These are phyloP conservation scores for Jackrogersella multiformis DNA, from an alignment of 495 filamentous ascomycete species.

Conservation along the genomic window DNA sequence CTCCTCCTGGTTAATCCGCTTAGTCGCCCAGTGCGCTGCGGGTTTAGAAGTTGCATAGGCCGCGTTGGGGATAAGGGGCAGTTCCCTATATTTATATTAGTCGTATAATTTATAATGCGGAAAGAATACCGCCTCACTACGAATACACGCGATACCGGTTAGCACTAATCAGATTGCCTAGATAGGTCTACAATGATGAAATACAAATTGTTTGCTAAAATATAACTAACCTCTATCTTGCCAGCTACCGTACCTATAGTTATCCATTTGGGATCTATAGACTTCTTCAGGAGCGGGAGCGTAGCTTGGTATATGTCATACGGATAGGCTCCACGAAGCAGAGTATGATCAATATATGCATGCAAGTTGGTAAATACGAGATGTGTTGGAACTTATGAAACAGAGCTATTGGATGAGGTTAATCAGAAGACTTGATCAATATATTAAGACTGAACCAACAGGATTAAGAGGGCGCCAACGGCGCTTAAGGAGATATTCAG, in stretches of 20 bases:
- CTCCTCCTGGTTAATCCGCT: slow-evolving; percentile 52
- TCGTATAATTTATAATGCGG: slow-evolving; percentile 3
- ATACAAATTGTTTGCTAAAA: not conserved
- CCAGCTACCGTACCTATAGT: slow-evolving; percentile 45
- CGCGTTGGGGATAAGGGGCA: slow-evolving; percentile 43
- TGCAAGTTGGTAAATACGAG: no score
- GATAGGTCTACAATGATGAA: no score
- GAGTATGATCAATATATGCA: no score
- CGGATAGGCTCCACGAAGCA: no score
- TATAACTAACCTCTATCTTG: slow-evolving; percentile 38
- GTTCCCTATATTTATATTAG: slow-evolving; percentile 33
- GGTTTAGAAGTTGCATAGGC: slow-evolving; percentile 54
- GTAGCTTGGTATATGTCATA: no score
- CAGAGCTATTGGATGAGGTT: no score
- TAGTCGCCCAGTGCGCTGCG: slow-evolving; percentile 51
- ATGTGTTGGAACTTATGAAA: no score
- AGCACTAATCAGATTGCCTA: no score
- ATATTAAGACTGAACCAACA: no score
- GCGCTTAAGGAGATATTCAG: no score
- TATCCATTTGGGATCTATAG: slow-evolving; percentile 48
- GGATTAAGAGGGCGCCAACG: no score
- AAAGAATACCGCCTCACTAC: slow-evolving; percentile 3
- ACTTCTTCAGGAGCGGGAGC: slow-evolving; percentile 39
- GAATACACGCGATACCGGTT: not conserved
- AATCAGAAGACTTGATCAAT: no score